Conservation (phyloP, 2,329 filamentous ascomycete genomes). For the Ascochyta clinopodiicola region DNA sequence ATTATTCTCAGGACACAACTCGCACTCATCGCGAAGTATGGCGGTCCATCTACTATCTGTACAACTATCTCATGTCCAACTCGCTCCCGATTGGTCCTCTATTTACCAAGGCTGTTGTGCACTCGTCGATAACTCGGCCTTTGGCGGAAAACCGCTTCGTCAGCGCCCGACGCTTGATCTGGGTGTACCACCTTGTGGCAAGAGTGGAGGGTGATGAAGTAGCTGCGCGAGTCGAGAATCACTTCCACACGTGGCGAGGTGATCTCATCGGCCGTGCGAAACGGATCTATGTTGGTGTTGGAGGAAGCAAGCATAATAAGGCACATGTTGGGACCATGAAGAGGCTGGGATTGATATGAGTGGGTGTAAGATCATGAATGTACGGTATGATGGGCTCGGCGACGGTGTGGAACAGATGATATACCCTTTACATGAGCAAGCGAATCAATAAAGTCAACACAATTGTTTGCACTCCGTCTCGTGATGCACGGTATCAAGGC, state of each 20-base stretch:
- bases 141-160: constrained; percentile 39
- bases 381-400: not conserved
- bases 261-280: constrained; percentile 37
- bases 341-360: constrained; percentile 35
- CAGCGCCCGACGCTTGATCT: constrained; percentile 34
- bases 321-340: constrained; percentile 41
- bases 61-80: constrained; percentile 32
- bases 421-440: constrained; percentile 6
- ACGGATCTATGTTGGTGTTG: constrained; percentile 19
- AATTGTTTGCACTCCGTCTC: not conserved
- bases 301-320: constrained; percentile 25
- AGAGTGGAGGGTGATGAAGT: constrained; percentile 37
- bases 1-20: constrained; percentile 38
- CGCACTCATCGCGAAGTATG: constrained; percentile 26
- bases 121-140: constrained; percentile 33
- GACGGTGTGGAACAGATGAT: not conserved
- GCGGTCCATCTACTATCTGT: constrained; percentile 39
- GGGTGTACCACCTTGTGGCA: constrained; percentile 39
- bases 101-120: constrained; percentile 40
- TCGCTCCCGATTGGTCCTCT: constrained; percentile 34
- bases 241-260: constrained; percentile 39
- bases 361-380: not conserved
- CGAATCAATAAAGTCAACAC: not conserved
- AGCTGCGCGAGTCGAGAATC: constrained; percentile 35
- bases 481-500: not conserved